These are phyloP conservation scores for Tylopilus orsonianus DNA, from an alignment of 1,284 basidiomycete genomes.

Conservation along the genomic window DNA sequence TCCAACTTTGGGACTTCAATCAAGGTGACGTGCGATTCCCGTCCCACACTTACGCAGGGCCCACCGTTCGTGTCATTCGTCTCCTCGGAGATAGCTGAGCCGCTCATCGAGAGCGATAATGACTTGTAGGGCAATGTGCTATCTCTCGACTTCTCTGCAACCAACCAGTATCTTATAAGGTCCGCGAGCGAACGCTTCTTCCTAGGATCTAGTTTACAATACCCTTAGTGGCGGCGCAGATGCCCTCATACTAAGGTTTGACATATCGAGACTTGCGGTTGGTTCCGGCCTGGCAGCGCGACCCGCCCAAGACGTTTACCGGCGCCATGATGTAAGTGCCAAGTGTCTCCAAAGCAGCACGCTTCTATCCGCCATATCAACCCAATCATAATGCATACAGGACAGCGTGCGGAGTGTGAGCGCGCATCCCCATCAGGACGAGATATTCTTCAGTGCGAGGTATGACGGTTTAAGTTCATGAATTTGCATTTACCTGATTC, in stretches of 20 bases:
- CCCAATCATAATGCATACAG: constrained; percentile 36
- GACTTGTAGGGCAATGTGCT: constrained; percentile 61
- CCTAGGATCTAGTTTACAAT: constrained; percentile 2
- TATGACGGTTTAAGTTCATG: constrained; percentile 30
- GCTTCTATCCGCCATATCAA: constrained; percentile 15
- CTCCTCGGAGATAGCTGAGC: constrained; percentile 28
- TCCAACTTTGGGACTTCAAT: constrained; percentile 71
- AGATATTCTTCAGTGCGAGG: constrained; percentile 68
- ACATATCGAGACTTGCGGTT: constrained; percentile 35
- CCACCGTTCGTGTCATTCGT: constrained; percentile 41
- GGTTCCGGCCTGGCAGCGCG: constrained; percentile 9
- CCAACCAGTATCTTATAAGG: constrained; percentile 63
- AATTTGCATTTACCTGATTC: constrained; percentile 29
- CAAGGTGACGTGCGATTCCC: constrained; percentile 55
- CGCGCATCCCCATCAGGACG: constrained; percentile 62
- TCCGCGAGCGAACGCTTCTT: constrained; percentile 37
- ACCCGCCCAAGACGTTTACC: constrained; percentile 24
- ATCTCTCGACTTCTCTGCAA: constrained; percentile 63
- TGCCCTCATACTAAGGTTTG: constrained; percentile 56
- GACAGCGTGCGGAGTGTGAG: constrained; percentile 62
- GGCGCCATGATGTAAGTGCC: constrained; percentile 34
- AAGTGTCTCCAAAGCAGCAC: constrained; percentile 4
- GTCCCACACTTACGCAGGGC: constrained; percentile 48
- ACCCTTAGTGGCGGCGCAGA: constrained; percentile 62
- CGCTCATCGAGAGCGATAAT: constrained; percentile 14